Evolutionary conservation across 1,139 yeast species (phyloP), one percentile per base, ranked within the genome.

Genomic region (Saccharomyces pastorianus): DNA sequence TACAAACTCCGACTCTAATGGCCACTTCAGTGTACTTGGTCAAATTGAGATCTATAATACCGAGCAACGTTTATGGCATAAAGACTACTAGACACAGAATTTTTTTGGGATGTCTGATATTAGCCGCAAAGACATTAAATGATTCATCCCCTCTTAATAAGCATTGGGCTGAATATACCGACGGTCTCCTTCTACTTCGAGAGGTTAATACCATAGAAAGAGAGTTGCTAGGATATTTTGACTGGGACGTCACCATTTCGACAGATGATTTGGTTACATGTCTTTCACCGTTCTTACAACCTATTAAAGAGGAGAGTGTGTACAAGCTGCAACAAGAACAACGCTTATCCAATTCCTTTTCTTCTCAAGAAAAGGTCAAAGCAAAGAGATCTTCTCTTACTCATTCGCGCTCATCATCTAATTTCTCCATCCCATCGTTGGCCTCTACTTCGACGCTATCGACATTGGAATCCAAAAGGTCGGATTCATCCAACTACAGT

Each of bases 1-100:
- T 93, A 25, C 97, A 91, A 73, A 88, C 96, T 3, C 91, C 97
- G 46, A 93, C 98, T 1, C 77, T 93, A 54, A 91, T 93, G 98
- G 85, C 97, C 20, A 80, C 96, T 2, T 76, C 89, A 53, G 90
- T 90, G 11, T 91, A 88, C 69, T 77, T 91, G 55, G 83, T 85
- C 56, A 84, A 90, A 59, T 76, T 91, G 60, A 81, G 95, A 61
- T 78, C 81, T 58, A 76, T 86, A 13, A 79, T 93, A 55, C 97
- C 98, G 4, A 83, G 91, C 31, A 86, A 88, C 71, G 95, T 96
- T 23, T 82, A 86, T 56, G 98, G 98, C 26, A 88, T 91, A 81
- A 89, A 88, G 61, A 88, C 97, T 55, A 90, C 98, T 5, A 82
- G 95, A 67, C 98, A 93, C 73, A 79, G 98, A 58, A 88, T 93